A percentile compares a stretch with the other conserved stretches of the same genome.
These are phyloP conservation scores for Suhomyces maxii DNA, from an alignment of 1,139 yeast species.

Conservation along the genomic window DNA sequence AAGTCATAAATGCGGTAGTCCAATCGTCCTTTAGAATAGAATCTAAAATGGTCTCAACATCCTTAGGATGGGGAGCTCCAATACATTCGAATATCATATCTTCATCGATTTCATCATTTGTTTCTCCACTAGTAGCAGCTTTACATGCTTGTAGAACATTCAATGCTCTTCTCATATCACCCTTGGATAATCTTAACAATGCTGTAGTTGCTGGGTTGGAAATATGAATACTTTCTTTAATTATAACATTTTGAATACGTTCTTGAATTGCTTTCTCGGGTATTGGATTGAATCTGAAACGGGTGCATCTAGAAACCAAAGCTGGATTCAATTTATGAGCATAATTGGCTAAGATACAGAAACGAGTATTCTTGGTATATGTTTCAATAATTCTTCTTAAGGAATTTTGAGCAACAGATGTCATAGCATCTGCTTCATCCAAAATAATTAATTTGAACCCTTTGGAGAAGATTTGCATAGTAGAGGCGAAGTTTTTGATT, in stretches of 20 bases:
- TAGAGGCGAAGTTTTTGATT: conserved; percentile 81
- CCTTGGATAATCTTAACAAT: conserved; percentile 68
- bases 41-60: conserved; percentile 71
- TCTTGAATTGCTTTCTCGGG: conserved; percentile 63
- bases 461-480: conserved; percentile 81
- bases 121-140: conserved; percentile 59
- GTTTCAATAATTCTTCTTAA: conserved; percentile 89
- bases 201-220: conserved; percentile 62
- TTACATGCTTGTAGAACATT: conserved; percentile 94
- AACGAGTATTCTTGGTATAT: conserved; percentile 91
- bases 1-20: conserved; percentile 71
- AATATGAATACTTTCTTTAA: conserved; percentile 62
- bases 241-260: conserved; percentile 67
- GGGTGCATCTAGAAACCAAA: conserved; percentile 86
- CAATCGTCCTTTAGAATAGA: conserved; percentile 85
- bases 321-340: conserved; percentile 97
- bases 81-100: conserved; percentile 89
- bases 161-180: conserved; percentile 95
- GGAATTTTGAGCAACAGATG: conserved; percentile 95
- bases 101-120: conserved; percentile 54
- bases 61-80: conserved; percentile 93
- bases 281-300: conserved; percentile 90
- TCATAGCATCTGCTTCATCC: conserved; percentile 99
- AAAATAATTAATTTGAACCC: conserved; percentile 88
- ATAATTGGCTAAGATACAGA: conserved; percentile 94